Percentiles rank a stretch among this genome's conserved stretches.
Evolutionary conservation across 495 filamentous ascomycete species (phyloP).

Genomic region (Talaromyces nanjingensis): DNA sequence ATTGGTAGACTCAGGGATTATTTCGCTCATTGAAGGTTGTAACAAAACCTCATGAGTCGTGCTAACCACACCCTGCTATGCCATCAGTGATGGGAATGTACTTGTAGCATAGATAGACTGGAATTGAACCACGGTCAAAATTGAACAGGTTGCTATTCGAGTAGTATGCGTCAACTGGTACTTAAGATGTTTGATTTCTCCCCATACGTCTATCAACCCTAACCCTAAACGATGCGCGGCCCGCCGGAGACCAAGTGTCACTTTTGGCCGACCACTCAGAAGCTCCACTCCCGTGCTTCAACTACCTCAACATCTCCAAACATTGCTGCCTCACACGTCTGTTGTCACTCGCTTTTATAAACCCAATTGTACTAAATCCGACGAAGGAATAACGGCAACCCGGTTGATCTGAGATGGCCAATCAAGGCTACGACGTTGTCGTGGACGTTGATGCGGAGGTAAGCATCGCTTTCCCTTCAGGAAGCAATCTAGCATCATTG

Average conservation of each 20-base stretch:
- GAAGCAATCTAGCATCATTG: not conserved
- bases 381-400: not conserved
- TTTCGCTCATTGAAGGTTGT: not conserved
- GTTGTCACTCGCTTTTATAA: not conserved
- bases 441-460: constrained; percentile 95
- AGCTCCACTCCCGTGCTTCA: constrained; percentile 5
- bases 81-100: not conserved
- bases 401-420: constrained; percentile 53
- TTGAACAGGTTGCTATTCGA: too few species aligned
- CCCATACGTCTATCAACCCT: not conserved
- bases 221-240: not conserved
- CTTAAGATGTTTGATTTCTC: too few species aligned
- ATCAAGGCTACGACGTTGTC: constrained; percentile 90
- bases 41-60: not conserved
- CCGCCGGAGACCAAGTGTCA: constrained; percentile 9
- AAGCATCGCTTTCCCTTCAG: constrained; percentile 9
- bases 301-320: constrained; percentile 11
- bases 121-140: not conserved
- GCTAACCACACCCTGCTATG: not conserved
- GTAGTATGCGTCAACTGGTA: too few species aligned
- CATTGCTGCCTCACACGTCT: constrained; percentile 4
- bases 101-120: not conserved
- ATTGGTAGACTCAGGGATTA: constrained; percentile 18
- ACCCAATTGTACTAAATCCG: not conserved
- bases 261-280: constrained; percentile 11